Evolutionary conservation across 345 rosid genomes (phyloP), one percentile per base, ranked within the genome.

Genomic region (Hypericum perforatum): DNA sequence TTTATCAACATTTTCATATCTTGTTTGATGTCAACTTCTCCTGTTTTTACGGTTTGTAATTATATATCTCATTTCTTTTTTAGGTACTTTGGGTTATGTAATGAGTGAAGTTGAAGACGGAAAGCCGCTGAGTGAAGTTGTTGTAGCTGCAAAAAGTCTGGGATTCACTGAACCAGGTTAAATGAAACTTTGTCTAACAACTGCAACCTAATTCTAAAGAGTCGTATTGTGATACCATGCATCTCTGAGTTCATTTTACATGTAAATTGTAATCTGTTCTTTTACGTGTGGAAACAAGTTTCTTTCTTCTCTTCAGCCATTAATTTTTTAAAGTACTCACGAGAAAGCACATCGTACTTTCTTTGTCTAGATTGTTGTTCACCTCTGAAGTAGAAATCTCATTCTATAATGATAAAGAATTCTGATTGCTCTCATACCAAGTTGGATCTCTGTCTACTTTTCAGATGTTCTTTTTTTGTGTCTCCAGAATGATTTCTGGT

Each of bases 161-260:
- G 98, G 98, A 53, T 91, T 78, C 77, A 91, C 96, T 41, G 98
- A 91, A 65, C 98, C 96, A 79, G 95, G 95, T 86, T 22, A 22
- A 22, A 22, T 22, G 32, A 22, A 22, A 22, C 32, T 22, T 22
- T 22, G 32, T 22, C 32, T 22, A 4, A 22, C 32, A 22, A 22
- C 32, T 22, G 32, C 1, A 22, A 22, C 32, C 32, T 22, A 4
- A 22, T 22, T 4, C 32, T 22, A 22, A 22, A 22, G 1, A 22
- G 32, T 22, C 4, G 32, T 22, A 22, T 22, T 22, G 32, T 22
- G 32, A 22, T 22, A 22, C 4, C 32, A 22, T 22, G 32, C 32
- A 22, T 22, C 32, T 22, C 32, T 22, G 32, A 22, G 32, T 22
- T 22, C 4, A 22, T 22, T 22, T 22, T 22, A 22, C 4, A 22